Percentiles rank a stretch among this genome's conserved stretches.
Conservation (phyloP, 1,139 yeast species). For the Suhomyces maxii region DNA sequence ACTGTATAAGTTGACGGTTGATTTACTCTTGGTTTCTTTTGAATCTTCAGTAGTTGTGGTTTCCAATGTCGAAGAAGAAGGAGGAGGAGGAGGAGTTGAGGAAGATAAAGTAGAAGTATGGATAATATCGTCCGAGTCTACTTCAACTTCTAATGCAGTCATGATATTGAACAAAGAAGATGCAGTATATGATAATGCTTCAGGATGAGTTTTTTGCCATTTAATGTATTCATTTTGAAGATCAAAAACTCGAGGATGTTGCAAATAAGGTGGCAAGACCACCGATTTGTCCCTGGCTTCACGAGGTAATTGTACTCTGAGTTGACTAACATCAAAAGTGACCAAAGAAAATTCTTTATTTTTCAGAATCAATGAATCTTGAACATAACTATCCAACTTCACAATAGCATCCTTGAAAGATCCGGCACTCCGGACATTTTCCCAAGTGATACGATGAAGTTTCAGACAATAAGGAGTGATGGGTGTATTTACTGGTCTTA, state of each 20-base stretch:
- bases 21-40: conserved; percentile 15
- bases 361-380: conserved; percentile 41
- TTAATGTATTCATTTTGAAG: conserved; percentile 68
- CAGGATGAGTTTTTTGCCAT: conserved; percentile 68
- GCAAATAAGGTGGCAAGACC: conserved; percentile 70
- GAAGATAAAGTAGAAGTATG: conserved; percentile 10
- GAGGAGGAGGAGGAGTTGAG: conserved; percentile 15
- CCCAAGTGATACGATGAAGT: conserved; percentile 60
- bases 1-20: conserved; percentile 29
- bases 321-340: conserved; percentile 63
- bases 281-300: conserved; percentile 80
- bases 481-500: conserved; percentile 68
- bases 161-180: conserved; percentile 53
- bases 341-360: conserved; percentile 65
- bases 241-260: conserved; percentile 77
- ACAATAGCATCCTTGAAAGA: conserved; percentile 62
- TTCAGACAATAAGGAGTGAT: conserved; percentile 62
- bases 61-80: not conserved
- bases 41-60: not conserved
- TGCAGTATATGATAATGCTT: conserved; percentile 52
- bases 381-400: conserved; percentile 51
- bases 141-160: conserved; percentile 58
- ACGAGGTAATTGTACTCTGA: conserved; percentile 75
- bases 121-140: conserved; percentile 17
- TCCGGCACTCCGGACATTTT: conserved; percentile 54